phyloP scores from a whole-genome alignment of 2,329 filamentous ascomycete genomes.

The Ceratocystis albifundus region DNA sequence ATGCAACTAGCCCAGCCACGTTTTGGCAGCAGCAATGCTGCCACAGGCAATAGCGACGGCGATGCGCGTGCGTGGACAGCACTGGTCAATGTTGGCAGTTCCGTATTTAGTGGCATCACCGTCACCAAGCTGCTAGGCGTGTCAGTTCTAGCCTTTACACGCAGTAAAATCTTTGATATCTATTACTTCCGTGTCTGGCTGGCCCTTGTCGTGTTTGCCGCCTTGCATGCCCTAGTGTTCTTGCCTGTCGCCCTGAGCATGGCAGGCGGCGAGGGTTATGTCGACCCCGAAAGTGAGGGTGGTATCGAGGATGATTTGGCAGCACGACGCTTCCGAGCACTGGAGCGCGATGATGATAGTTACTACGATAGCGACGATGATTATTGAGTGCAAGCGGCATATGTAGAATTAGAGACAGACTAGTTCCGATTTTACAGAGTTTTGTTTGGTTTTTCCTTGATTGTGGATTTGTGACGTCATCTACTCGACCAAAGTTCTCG shows the following conservation, averaged over 20 bases:
- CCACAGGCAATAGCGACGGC: slow-evolving; percentile 54
- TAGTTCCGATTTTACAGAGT: neutral
- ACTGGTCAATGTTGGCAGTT: slow-evolving; percentile 85
- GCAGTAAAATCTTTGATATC: slow-evolving; percentile 97
- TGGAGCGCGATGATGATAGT: slow-evolving; percentile 15
- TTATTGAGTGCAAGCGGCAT: neutral
- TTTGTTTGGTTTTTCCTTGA: neutral
- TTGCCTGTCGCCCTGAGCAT: slow-evolving; percentile 81
- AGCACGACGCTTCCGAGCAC: slow-evolving; percentile 46
- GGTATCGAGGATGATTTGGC: slow-evolving; percentile 83
- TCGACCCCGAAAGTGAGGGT: slow-evolving; percentile 76
- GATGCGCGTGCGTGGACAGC: slow-evolving; percentile 87
- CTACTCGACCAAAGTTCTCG: too few species aligned
- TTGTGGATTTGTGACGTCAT: neutral
- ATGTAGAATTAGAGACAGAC: neutral
- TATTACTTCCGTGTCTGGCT: slow-evolving; percentile 99
- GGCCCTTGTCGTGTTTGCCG: slow-evolving; percentile 78
- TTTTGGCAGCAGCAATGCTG: slow-evolving; percentile 46
- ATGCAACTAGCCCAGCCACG: slow-evolving; percentile 45
- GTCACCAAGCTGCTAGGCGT: slow-evolving; percentile 92
- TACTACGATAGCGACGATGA: slow-evolving; percentile 15
- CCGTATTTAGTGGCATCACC: slow-evolving; percentile 92
- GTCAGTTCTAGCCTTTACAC: slow-evolving; percentile 80
- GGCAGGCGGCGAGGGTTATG: slow-evolving; percentile 74
- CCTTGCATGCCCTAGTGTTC: slow-evolving; percentile 79